Evolutionary conservation across 148 eudicot genomes (phyloP).

Genomic region (Persicaria tinctoria): DNA sequence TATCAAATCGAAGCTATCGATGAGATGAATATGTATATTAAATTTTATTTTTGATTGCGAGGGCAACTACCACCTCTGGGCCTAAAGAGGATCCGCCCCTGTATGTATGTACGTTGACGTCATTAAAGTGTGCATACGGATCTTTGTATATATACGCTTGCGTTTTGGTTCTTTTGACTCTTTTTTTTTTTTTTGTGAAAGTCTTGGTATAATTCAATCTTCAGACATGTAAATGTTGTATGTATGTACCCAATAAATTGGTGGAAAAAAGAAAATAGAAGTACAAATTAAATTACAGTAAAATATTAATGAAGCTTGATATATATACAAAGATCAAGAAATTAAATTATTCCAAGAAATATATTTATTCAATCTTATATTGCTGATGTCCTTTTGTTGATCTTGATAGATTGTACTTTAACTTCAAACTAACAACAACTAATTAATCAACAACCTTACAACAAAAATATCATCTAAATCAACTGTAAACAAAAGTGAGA

Average conservation of each 20-base stretch:
- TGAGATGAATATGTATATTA: no score
- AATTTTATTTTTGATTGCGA: no score
- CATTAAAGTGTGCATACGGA: background rate
- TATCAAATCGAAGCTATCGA: no score
- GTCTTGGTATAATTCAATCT: background rate
- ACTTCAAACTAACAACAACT: background rate
- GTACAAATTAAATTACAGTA: background rate
- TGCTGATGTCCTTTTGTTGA: background rate
- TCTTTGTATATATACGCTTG: background rate
- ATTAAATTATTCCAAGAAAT: background rate
- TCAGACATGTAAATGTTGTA: background rate
- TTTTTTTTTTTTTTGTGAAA: background rate
- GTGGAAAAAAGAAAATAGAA: background rate
- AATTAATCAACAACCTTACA: background rate
- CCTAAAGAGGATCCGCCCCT: no score
- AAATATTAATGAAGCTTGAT: background rate
- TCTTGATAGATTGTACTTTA: conserved; percentile 7
- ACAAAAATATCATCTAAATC: background rate
- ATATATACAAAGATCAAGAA: no score
- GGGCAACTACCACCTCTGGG: no score
- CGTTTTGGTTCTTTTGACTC: background rate
- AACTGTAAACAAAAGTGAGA: background rate
- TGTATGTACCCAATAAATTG: background rate
- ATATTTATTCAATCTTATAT: background rate
- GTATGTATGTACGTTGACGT: background rate